Base-by-base conservation (phyloP, 2,329 filamentous ascomycete species). In the Fusarium brachygibbosum region DNA sequence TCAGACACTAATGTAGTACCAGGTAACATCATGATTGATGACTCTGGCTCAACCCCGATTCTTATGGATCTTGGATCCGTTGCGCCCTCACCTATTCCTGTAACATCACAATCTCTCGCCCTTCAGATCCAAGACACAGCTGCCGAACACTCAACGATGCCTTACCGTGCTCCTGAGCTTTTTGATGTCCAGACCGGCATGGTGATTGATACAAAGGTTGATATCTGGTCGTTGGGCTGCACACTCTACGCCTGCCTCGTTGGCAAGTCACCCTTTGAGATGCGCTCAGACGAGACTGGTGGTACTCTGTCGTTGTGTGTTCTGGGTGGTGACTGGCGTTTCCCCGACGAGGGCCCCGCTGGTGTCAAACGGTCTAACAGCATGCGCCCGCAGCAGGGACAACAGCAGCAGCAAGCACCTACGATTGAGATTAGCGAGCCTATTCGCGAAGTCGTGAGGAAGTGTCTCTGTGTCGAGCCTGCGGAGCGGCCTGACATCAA, bases 1-100 rank as follows among this genome's bases (percentile, higher is more conserved):
- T 13, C 37, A 25, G 9, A 37, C 52, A 61, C 53, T 63, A 25
- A 70, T 23, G 11, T 38, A 46, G n/a, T 14, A 1, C 21, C 61
- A 89, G 88, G 94, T 61, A 99, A 99, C 82, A 97, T 99, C 77
- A 99, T 99, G 96, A 97, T 99, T 72, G 91, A 93, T 71, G 95
- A 98, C 78, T 90, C 93, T 74, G 96, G 96, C 72, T 87, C 90
- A 63, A 90, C 90, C 31, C 95, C 96, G 4, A 96, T 99, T 74
- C 87, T 99, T 35, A 99, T 99, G 96, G 96, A 99, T 78, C 89
- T 99, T 25, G 96, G 96, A 68, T 98, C 94, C 59, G 85, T 99
- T 58, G 91, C 93, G 40, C 92, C 92, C 19, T 94, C 93, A 3
- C 96, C 96, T 2, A 93, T 93, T 59, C 88, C 93, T 28, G 95